Percentiles rank a stretch among this genome's conserved stretches.
Conservation (phyloP, 108 stramenopile species). For the Conticribra guillardii region DNA sequence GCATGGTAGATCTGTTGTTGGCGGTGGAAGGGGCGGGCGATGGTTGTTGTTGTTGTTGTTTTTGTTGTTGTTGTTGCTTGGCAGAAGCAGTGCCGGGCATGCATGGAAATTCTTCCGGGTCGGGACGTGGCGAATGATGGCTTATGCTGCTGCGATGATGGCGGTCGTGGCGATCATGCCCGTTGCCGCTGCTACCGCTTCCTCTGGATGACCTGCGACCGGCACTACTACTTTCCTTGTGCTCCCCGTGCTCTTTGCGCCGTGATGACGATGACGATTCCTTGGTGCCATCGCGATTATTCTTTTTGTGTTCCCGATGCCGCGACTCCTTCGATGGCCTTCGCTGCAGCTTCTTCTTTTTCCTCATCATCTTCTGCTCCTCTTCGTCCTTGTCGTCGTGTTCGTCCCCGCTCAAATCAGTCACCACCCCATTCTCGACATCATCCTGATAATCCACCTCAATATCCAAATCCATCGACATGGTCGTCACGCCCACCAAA, state of each 20-base stretch:
- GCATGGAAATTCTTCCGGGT: constrained; percentile 9
- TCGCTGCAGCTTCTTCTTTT: too few species aligned
- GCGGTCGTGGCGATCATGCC: background rate
- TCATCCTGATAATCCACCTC: constrained; percentile 35
- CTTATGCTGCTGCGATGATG: background rate
- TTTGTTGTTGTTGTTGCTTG: background rate
- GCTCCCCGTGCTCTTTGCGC: background rate
- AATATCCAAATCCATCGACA: constrained; percentile 44
- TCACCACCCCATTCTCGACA: background rate
- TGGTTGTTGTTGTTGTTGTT: background rate
- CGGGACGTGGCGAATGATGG: constrained; percentile 1
- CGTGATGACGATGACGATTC: too few species aligned
- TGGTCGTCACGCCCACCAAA: constrained; percentile 21
- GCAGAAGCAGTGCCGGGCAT: background rate
- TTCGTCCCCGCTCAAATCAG: background rate
- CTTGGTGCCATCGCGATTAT: too few species aligned
- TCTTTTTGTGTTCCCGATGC: too few species aligned
- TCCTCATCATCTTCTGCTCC: too few species aligned
- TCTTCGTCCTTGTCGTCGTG: background rate
- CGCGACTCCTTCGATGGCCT: too few species aligned
- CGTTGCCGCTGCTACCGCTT: background rate
- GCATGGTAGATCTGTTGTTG: too few species aligned
- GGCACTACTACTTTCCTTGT: background rate
- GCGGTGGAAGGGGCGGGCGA: background rate
- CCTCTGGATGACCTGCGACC: too few species aligned